These are phyloP conservation scores for Penicillium maclennaniae DNA, from an alignment of 495 filamentous ascomycete species.

Conservation along the genomic window DNA sequence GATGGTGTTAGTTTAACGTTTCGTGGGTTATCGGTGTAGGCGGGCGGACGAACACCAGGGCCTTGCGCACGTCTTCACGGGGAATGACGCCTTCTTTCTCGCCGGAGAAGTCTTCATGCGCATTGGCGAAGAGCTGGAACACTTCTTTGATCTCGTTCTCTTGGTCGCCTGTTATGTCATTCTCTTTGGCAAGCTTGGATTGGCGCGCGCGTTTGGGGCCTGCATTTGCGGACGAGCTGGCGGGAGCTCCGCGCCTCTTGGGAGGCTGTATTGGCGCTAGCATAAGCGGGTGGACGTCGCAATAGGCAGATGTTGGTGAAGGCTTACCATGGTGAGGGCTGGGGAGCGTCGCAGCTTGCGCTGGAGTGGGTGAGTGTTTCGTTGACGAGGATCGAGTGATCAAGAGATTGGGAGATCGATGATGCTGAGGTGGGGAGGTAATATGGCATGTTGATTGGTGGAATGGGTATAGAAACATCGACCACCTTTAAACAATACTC, in stretches of 20 bases:
- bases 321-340: conserved; percentile 1
- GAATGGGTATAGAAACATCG: conserved; percentile 14
- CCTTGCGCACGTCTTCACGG: conserved; percentile 74
- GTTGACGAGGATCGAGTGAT: not conserved
- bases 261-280: conserved; percentile 28
- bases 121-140: conserved; percentile 69
- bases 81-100: conserved; percentile 72
- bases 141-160: conserved; percentile 89
- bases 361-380: not conserved
- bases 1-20: not conserved
- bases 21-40: not conserved
- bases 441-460: not conserved
- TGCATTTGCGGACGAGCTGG: conserved; percentile 24
- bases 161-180: conserved; percentile 76
- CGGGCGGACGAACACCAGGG: conserved; percentile 62
- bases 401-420: not conserved
- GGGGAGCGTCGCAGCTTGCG: not conserved
- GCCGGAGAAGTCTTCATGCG: conserved; percentile 55
- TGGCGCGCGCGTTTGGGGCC: conserved; percentile 49
- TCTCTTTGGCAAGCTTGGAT: conserved; percentile 85
- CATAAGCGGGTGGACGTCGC: not conserved
- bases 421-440: not conserved
- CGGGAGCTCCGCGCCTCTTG: conserved; percentile 36
- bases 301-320: not conserved
- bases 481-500: conserved; percentile 9